Evolutionary conservation across 2,329 filamentous ascomycete species (phyloP).

Genomic region (Elsinoe australis): DNA sequence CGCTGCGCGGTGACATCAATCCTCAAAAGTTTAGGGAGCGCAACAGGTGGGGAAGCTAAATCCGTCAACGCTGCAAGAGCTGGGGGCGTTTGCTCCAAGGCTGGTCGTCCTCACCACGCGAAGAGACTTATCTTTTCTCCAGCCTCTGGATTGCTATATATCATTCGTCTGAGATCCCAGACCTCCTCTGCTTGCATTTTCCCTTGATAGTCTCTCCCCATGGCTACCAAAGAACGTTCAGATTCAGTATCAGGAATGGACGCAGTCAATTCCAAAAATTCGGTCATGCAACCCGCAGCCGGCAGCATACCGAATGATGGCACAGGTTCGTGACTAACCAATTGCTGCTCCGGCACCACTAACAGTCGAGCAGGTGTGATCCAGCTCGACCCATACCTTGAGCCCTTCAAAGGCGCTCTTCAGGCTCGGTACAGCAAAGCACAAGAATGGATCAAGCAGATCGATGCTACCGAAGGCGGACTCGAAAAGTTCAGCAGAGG

Average conservation of each 20-base stretch:
- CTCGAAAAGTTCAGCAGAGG: constrained; percentile 87
- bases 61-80: neutral
- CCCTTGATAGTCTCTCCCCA: constrained; percentile 20
- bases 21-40: neutral
- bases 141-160: constrained; percentile 1
- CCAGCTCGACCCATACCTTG: constrained; percentile 80
- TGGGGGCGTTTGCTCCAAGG: constrained; percentile 2
- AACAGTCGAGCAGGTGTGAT: constrained; percentile 59
- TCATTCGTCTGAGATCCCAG: neutral
- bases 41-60: neutral
- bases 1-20: neutral
- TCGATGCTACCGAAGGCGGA: constrained; percentile 78
- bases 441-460: constrained; percentile 76
- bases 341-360: constrained; percentile 23
- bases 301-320: constrained; percentile 58
- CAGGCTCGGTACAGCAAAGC: constrained; percentile 69
- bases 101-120: constrained; percentile 1
- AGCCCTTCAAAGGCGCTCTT: constrained; percentile 72
- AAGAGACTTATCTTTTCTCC: neutral
- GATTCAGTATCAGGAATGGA: constrained; percentile 26
- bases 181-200: neutral
- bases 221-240: constrained; percentile 23
- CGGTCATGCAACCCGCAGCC: constrained; percentile 40
- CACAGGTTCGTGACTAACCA: constrained; percentile 49
- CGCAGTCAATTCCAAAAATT: constrained; percentile 40